phyloP scores from a whole-genome alignment of 768 basidiomycete species.

The Lentinus tigrinus region DNA sequence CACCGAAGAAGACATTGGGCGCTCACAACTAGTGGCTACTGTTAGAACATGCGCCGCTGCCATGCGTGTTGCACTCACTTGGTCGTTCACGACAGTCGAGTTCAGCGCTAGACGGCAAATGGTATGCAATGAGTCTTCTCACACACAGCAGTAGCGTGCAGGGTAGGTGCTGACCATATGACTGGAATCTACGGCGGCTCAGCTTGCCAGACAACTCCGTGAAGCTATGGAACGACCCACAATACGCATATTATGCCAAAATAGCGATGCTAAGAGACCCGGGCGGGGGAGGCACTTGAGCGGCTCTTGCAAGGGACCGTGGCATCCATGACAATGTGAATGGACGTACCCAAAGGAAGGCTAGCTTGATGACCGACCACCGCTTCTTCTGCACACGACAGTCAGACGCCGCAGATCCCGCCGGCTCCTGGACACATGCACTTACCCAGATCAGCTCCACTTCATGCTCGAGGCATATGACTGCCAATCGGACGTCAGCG shows the following conservation, averaged over 20 bases:
- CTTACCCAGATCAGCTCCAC: constrained; percentile 26
- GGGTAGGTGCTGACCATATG: constrained; percentile 12
- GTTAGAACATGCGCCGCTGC: neutral
- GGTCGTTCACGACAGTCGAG: constrained; percentile 3
- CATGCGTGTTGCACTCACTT: constrained; percentile 1
- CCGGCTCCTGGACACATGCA: neutral
- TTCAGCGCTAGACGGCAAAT: constrained; percentile 7
- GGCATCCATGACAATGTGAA: neutral
- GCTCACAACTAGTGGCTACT: constrained; percentile 7
- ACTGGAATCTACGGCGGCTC: constrained; percentile 9
- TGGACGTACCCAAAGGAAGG: constrained; percentile 29
- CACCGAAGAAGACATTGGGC: neutral
- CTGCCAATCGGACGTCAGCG: constrained; percentile 2
- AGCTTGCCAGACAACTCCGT: neutral
- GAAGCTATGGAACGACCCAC: constrained; percentile 14
- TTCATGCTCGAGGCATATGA: constrained; percentile 21
- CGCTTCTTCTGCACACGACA: constrained; percentile 22
- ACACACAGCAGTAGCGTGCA: neutral
- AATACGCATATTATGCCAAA: constrained; percentile 28
- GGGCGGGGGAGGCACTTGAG: neutral
- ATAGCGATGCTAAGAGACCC: constrained; percentile 25
- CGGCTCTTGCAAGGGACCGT: neutral
- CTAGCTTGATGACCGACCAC: constrained; percentile 30
- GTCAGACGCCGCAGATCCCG: neutral
- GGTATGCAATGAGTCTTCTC: neutral